Evolutionary conservation across 1,284 basidiomycete genomes (phyloP).

Genomic region (Thelephora terrestris): DNA sequence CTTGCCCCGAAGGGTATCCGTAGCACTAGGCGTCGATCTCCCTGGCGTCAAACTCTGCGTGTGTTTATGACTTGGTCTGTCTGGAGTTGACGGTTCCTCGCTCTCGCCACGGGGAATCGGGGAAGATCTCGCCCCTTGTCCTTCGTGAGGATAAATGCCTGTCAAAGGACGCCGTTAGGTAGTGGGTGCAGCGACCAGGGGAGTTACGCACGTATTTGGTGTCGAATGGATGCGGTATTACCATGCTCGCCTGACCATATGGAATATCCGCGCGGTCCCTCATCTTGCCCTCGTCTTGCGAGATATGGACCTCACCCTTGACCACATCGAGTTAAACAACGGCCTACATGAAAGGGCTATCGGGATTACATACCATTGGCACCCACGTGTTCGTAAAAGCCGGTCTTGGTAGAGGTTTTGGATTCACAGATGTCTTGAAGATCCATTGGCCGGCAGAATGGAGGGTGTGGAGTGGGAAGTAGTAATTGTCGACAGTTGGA

Average conservation of each 20-base stretch:
- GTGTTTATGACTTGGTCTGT: constrained; percentile 54
- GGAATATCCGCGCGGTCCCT: constrained; percentile 68
- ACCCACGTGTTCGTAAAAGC: no score
- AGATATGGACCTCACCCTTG: constrained; percentile 65
- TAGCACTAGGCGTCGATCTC: constrained; percentile 39
- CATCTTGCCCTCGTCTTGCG: constrained; percentile 81
- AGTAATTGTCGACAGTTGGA: no score
- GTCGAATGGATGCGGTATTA: constrained; percentile 85
- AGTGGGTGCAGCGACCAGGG: background rate
- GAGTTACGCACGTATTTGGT: constrained; percentile 26
- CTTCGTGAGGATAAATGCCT: constrained; percentile 80
- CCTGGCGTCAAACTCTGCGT: constrained; percentile 62
- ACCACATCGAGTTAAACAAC: constrained; percentile 78
- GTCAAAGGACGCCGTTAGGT: background rate
- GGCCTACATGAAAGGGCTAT: constrained; percentile 49
- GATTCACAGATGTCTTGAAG: no score
- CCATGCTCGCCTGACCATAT: constrained; percentile 52
- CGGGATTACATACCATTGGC: no score
- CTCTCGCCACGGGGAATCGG: constrained; percentile 38
- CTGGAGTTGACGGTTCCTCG: constrained; percentile 40
- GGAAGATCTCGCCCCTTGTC: constrained; percentile 48
- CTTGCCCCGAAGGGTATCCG: constrained; percentile 31
- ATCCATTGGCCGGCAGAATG: no score
- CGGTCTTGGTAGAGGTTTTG: no score
- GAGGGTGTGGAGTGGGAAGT: no score